Conservation (phyloP, 2,329 filamentous ascomycete genomes). For the Colletotrichum gigasporum region DNA sequence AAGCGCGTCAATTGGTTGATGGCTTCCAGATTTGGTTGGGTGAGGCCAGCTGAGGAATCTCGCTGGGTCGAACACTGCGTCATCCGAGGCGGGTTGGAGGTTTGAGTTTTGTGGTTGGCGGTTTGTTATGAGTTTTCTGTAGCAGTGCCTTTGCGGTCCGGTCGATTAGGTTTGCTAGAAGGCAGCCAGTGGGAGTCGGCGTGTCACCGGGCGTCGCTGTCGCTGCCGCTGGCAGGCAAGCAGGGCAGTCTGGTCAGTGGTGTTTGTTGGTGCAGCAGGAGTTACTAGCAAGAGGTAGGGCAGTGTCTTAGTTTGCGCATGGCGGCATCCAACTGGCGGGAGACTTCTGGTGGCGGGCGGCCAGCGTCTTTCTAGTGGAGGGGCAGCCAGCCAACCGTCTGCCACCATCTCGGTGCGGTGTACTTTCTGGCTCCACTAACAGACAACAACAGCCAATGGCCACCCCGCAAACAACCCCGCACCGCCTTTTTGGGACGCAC, state of each 20-base stretch:
- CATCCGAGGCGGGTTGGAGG: slow-evolving; percentile 18
- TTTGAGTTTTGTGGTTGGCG: no score
- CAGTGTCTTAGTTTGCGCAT: no score
- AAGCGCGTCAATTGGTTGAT: slow-evolving; percentile 31
- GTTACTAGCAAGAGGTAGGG: no score
- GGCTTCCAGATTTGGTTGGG: slow-evolving; percentile 28
- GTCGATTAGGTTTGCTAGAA: no score
- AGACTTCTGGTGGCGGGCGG: neutral
- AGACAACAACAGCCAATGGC: neutral
- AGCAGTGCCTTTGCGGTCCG: no score
- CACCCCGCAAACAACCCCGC: neutral
- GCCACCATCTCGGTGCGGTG: neutral
- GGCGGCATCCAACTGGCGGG: no score
- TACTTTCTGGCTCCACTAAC: neutral
- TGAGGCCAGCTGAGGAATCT: slow-evolving; percentile 29
- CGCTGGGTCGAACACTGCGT: slow-evolving; percentile 31
- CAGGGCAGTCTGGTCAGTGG: no score
- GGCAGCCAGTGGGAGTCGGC: no score
- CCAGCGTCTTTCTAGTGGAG: slow-evolving; percentile 18
- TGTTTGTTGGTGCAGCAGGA: no score
- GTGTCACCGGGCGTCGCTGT: no score
- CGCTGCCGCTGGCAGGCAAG: no score
- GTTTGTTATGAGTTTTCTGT: neutral
- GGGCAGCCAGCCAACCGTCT: slow-evolving; percentile 13
- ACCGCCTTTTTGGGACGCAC: slow-evolving; percentile 3